Evolutionary conservation across 257 asterid species (phyloP).

Genomic region (Nicotiana benthamiana): DNA sequence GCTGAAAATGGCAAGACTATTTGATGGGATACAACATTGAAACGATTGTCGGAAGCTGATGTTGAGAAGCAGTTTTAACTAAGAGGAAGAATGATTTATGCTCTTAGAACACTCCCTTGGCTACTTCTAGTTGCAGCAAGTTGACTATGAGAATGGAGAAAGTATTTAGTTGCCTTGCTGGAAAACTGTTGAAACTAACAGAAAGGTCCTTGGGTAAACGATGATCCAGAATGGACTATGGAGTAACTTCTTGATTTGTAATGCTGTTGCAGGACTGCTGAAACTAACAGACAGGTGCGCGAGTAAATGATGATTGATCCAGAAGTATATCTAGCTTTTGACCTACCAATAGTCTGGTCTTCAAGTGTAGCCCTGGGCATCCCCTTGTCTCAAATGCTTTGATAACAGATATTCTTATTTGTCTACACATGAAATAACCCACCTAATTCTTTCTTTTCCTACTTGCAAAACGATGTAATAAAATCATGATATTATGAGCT

Average conservation of each 20-base stretch:
- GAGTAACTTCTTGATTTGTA: background rate
- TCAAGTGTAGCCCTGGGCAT: background rate
- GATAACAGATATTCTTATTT: background rate
- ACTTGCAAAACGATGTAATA: background rate
- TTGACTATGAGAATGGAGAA: background rate
- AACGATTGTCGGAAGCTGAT: background rate
- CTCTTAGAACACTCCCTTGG: background rate
- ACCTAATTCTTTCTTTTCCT: background rate
- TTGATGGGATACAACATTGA: background rate
- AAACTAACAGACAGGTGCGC: background rate
- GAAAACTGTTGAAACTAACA: background rate
- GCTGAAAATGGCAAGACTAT: background rate
- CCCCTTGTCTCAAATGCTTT: background rate
- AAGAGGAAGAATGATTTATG: background rate
- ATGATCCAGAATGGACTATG: background rate
- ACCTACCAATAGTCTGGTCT: background rate
- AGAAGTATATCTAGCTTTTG: background rate
- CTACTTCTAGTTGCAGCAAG: background rate
- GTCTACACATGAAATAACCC: background rate
- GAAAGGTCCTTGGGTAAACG: background rate
- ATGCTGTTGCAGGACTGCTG: background rate
- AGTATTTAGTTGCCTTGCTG: background rate
- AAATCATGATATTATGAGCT: background rate
- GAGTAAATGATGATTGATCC: background rate
- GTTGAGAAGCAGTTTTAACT: background rate